These are phyloP conservation scores for Sporothrix euskadiensis DNA, from an alignment of 2,329 filamentous ascomycete genomes.

Conservation along the genomic window DNA sequence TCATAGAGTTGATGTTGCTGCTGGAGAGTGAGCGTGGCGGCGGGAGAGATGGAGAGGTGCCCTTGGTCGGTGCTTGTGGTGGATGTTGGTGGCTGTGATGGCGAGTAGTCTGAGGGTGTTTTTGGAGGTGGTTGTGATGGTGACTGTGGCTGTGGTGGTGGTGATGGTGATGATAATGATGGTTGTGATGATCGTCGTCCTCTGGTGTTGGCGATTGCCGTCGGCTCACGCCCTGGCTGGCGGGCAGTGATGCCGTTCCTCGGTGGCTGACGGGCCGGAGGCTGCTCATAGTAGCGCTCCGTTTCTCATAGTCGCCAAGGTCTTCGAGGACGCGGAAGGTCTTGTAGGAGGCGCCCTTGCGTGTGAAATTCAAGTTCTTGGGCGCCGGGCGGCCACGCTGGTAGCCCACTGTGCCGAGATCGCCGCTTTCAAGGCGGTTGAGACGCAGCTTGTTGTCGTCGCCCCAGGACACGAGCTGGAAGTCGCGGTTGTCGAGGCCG, in stretches of 20 bases:
- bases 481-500: constrained; percentile 79
- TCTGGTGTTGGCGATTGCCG: constrained; percentile 17
- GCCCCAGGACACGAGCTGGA: constrained; percentile 91
- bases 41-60: constrained; percentile 18
- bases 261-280: constrained; percentile 50
- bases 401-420: constrained; percentile 70
- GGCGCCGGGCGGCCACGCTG: constrained; percentile 66
- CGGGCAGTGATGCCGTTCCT: constrained; percentile 7
- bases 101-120: not conserved
- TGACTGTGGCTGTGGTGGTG: not conserved
- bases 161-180: constrained; percentile 3
- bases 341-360: constrained; percentile 81
- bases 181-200: not conserved
- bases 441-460: constrained; percentile 80
- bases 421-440: constrained; percentile 67
- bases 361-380: constrained; percentile 69
- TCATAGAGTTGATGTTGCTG: constrained; percentile 27
- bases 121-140: not conserved
- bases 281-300: constrained; percentile 62
- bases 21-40: constrained; percentile 21
- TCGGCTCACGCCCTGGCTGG: constrained; percentile 22
- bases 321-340: constrained; percentile 76
- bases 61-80: constrained; percentile 35
- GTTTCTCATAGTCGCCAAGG: constrained; percentile 57
- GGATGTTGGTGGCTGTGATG: constrained; percentile 10